Percentiles rank a stretch among this genome's conserved stretches.
Conservation (phyloP, 1,284 basidiomycete species). For the Puccinia novopanici region DNA sequence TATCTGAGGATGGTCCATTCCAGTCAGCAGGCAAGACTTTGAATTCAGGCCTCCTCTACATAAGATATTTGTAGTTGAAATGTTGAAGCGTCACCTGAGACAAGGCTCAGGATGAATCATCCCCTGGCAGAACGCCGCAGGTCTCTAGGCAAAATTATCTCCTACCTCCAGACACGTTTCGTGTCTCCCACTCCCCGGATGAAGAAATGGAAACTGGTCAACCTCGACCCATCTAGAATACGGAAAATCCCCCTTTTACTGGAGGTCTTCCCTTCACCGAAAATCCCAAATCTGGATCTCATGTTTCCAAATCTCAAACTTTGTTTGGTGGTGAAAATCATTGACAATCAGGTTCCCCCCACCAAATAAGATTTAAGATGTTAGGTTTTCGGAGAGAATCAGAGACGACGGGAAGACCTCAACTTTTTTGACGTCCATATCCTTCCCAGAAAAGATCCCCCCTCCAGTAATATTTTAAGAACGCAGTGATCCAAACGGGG, state of each 20-base stretch:
- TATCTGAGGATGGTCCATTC: no score
- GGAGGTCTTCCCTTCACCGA: no score
- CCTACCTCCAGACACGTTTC: background rate
- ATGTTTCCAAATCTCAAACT: no score
- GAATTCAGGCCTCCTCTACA: background rate
- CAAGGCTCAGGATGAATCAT: background rate
- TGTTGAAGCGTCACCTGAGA: background rate
- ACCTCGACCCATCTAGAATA: background rate
- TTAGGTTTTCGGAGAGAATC: no score
- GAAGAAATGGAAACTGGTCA: background rate
- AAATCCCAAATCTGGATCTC: no score
- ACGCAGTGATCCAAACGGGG: background rate
- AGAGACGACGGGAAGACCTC: no score
- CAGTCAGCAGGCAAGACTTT: no score
- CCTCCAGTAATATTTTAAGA: no score
- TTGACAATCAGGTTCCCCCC: no score
- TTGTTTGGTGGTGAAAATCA: no score
- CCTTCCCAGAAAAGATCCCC: background rate
- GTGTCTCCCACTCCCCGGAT: background rate
- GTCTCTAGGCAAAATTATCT: background rate
- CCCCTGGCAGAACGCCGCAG: background rate
- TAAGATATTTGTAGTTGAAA: background rate
- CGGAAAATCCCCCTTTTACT: background rate
- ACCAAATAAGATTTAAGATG: no score
- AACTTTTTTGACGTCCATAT: background rate